Conservation (phyloP, 345 rosid genomes). For the Isatis tinctoria region DNA sequence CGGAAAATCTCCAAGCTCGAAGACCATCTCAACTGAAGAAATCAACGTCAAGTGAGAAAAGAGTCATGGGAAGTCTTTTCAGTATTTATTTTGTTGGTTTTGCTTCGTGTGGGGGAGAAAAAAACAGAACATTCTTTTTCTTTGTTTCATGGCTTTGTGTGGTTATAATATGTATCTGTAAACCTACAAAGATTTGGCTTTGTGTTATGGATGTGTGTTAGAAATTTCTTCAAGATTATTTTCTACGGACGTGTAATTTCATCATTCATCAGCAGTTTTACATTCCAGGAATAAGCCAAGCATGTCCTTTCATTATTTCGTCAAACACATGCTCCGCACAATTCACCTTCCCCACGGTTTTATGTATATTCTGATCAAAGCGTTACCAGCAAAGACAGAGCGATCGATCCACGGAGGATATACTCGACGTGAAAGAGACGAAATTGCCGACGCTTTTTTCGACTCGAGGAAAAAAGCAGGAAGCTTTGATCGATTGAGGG, state of each 20-base stretch:
- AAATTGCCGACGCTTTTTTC: background rate
- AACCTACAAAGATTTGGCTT: slow-evolving; percentile 33
- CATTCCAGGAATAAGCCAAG: slow-evolving; percentile 34
- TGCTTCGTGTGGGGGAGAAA: background rate
- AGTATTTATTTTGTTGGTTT: slow-evolving; percentile 23
- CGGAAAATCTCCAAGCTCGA: slow-evolving; percentile 75
- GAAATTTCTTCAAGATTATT: background rate
- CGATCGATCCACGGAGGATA: too few relatives aligned
- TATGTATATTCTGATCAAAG: too few relatives aligned
- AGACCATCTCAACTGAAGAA: slow-evolving; percentile 45
- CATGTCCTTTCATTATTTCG: too few relatives aligned
- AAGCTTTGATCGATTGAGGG: slow-evolving; percentile 10
- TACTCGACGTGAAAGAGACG: slow-evolving; percentile 1
- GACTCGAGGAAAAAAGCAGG: slow-evolving; percentile 16
- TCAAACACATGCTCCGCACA: too few relatives aligned
- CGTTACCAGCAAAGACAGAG: slow-evolving; percentile 14
- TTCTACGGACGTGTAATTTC: background rate
- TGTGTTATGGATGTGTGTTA: slow-evolving; percentile 30
- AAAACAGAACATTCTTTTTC: slow-evolving; percentile 11
- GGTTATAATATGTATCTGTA: slow-evolving; percentile 28
- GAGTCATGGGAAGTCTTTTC: background rate
- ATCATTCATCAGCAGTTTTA: slow-evolving; percentile 32
- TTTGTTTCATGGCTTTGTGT: slow-evolving; percentile 25
- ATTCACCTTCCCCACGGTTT: slow-evolving; percentile 13
- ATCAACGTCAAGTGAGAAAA: slow-evolving; percentile 43